Percentiles rank a stretch among this genome's conserved stretches.
Conservation (phyloP, 73 alveolate species). For the Effrenium voratum region DNA sequence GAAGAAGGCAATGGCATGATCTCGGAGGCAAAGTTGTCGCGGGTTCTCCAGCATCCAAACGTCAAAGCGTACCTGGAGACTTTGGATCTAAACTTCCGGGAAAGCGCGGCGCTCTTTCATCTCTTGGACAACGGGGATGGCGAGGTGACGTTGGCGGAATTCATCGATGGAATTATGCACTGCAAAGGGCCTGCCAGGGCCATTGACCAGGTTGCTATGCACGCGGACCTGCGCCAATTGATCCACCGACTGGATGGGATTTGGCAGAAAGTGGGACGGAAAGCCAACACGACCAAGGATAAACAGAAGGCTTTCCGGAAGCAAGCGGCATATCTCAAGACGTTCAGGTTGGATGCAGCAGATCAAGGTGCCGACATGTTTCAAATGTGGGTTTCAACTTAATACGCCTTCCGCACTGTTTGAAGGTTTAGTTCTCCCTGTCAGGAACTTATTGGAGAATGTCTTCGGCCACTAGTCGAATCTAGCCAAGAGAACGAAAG, state of each 20-base stretch:
- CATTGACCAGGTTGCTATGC: conserved; percentile 71
- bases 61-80: conserved; percentile 50
- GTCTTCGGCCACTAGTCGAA: too few species aligned
- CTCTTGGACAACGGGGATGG: conserved; percentile 66
- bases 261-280: conserved; percentile 41
- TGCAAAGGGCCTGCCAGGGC: conserved; percentile 81
- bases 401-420: too few species aligned
- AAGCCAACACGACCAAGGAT: not conserved
- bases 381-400: too few species aligned
- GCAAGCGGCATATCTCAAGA: not conserved
- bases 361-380: too few species aligned
- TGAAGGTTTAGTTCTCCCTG: too few species aligned
- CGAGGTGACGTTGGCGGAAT: conserved; percentile 37
- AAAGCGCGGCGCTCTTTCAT: conserved; percentile 68
- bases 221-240: conserved; percentile 35
- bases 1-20: conserved; percentile 18
- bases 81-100: conserved; percentile 20
- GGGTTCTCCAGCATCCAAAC: not conserved
- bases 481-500: too few species aligned
- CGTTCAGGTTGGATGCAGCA: not conserved
- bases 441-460: too few species aligned
- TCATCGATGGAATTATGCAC: conserved; percentile 47
- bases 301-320: conserved; percentile 31
- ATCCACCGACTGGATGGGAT: conserved; percentile 32
- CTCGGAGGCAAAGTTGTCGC: not conserved